Evolutionary conservation across 2,329 filamentous ascomycete species (phyloP).

Genomic region (Fusarium dimerum): DNA sequence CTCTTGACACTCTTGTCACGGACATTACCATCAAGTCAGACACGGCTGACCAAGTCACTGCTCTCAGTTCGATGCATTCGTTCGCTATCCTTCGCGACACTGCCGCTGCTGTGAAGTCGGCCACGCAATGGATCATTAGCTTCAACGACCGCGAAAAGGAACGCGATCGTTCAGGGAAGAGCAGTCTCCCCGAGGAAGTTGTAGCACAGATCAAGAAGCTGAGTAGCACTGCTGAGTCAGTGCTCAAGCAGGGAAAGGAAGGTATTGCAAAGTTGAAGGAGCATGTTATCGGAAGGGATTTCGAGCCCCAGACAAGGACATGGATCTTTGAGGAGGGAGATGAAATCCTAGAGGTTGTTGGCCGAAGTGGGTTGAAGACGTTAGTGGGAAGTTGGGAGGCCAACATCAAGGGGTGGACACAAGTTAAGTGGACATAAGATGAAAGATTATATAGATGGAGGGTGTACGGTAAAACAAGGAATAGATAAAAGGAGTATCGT

Average conservation of each 20-base stretch:
- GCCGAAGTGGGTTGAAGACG: slow-evolving; percentile 24
- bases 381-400: slow-evolving; percentile 37
- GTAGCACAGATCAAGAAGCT: slow-evolving; percentile 37
- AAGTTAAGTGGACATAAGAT: slow-evolving; percentile 36
- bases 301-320: slow-evolving; percentile 26
- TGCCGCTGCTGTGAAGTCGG: slow-evolving; percentile 34
- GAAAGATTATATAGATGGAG: neutral
- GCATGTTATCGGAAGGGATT: slow-evolving; percentile 27
- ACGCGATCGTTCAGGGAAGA: slow-evolving; percentile 41
- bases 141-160: slow-evolving; percentile 43
- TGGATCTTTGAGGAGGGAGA: slow-evolving; percentile 33
- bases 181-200: slow-evolving; percentile 40
- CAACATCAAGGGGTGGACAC: slow-evolving; percentile 37
- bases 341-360: slow-evolving; percentile 26
- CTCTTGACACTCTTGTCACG: slow-evolving; percentile 29
- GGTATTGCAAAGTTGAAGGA: slow-evolving; percentile 32
- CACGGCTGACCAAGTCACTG: slow-evolving; percentile 17
- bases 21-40: slow-evolving; percentile 14
- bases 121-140: slow-evolving; percentile 36
- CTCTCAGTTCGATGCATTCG: slow-evolving; percentile 38
- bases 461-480: neutral
- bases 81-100: slow-evolving; percentile 42
- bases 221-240: slow-evolving; percentile 30
- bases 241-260: slow-evolving; percentile 36
- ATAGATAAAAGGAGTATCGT: neutral